A percentile compares a stretch with the other conserved stretches of the same genome.
phyloP scores from a whole-genome alignment of 108 stramenopile species.

The Pseudonitzschia multiseries region DNA sequence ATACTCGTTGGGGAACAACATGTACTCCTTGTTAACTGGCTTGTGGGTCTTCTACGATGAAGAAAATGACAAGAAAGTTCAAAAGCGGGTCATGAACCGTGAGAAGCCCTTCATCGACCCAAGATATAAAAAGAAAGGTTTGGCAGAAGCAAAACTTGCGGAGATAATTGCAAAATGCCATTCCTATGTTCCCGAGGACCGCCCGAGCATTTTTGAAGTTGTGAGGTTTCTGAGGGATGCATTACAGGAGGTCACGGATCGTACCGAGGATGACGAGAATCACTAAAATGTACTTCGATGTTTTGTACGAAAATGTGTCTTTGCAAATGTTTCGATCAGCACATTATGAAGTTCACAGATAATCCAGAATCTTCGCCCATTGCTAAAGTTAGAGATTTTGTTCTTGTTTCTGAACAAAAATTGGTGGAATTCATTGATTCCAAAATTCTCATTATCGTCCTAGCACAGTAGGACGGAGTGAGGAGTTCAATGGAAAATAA shows the following conservation, averaged over 20 bases:
- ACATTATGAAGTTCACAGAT: no score
- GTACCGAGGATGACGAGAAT: neutral
- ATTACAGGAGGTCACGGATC: neutral
- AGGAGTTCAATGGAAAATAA: no score
- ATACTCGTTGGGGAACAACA: slow-evolving; percentile 70
- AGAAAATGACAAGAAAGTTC: slow-evolving; percentile 22
- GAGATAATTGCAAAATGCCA: slow-evolving; percentile 59
- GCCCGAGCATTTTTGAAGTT: slow-evolving; percentile 66
- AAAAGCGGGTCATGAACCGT: slow-evolving; percentile 41
- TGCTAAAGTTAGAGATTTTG: no score
- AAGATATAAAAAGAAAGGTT: slow-evolving; percentile 47
- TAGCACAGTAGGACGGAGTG: no score
- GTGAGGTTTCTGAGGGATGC: slow-evolving; percentile 47
- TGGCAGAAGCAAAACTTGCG: slow-evolving; percentile 49
- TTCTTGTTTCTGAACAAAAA: no score
- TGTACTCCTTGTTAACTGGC: slow-evolving; percentile 64
- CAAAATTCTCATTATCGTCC: no score
- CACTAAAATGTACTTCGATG: no score
- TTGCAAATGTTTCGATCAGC: no score
- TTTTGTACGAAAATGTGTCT: no score
- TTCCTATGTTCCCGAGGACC: slow-evolving; percentile 46
- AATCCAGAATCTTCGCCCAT: no score
- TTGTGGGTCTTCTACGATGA: slow-evolving; percentile 58
- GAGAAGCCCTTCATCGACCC: slow-evolving; percentile 57
- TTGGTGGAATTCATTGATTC: no score